Conservation (phyloP, 331 rosid genomes). For the Rhamnella rubrinervis region DNA sequence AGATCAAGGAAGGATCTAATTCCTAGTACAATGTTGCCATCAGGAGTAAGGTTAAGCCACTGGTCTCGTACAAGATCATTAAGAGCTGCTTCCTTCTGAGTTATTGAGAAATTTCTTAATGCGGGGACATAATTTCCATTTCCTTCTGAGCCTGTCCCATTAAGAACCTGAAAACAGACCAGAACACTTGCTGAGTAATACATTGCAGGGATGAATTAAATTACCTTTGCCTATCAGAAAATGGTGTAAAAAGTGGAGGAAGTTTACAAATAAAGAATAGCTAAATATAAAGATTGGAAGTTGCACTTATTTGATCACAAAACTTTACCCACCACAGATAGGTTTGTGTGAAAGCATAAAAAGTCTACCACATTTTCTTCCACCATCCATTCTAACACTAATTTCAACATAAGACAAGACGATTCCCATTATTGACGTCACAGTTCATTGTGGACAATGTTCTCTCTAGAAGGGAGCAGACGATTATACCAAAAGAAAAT, state of each 20-base stretch:
- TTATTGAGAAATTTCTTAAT: conserved; percentile 50
- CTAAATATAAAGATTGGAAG: background rate
- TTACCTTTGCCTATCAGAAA: background rate
- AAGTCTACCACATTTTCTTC: too few relatives aligned
- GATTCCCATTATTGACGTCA: too few relatives aligned
- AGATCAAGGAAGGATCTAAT: conserved; percentile 88
- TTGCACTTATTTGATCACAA: too few relatives aligned
- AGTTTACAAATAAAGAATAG: background rate
- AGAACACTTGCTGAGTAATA: conserved; percentile 22
- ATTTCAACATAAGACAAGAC: too few relatives aligned
- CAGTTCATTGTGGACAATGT: too few relatives aligned
- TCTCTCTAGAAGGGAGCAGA: too few relatives aligned
- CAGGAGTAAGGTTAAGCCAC: conserved; percentile 64
- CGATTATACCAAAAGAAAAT: too few relatives aligned
- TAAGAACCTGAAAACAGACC: conserved; percentile 48
- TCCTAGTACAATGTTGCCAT: conserved; percentile 71
- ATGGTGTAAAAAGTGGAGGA: background rate
- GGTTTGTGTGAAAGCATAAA: too few relatives aligned
- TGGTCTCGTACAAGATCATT: conserved; percentile 64
- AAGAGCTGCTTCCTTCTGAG: conserved; percentile 73
- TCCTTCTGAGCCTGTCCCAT: conserved; percentile 42
- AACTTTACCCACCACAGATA: too few relatives aligned
- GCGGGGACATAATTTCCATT: conserved; percentile 57
- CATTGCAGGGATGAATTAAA: conserved; percentile 9
- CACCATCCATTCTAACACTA: too few relatives aligned